Conservation (phyloP, 2,329 filamentous ascomycete genomes). For the Whalleya microplaca region DNA sequence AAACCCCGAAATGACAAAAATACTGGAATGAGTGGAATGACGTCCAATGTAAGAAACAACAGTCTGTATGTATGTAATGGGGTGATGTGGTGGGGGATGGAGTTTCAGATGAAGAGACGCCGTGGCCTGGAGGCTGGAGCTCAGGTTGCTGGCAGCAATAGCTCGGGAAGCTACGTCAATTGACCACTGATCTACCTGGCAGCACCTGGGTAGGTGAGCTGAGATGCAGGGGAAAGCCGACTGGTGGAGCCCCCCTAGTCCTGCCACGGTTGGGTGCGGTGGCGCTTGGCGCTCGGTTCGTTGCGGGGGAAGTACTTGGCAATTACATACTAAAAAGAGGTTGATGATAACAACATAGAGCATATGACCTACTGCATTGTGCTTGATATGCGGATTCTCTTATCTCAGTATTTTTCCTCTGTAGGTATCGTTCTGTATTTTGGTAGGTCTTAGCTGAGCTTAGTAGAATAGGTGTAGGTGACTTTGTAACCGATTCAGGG, state of each 20-base stretch:
- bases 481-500: too few species aligned
- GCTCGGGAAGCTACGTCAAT: neutral
- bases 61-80: neutral
- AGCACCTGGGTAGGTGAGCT: neutral
- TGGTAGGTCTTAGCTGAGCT: neutral
- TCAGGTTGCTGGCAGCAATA: neutral
- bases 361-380: slow-evolving; percentile 1
- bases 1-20: neutral
- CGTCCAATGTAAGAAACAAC: neutral
- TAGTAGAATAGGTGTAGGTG: too few species aligned
- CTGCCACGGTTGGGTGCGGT: slow-evolving; percentile 1
- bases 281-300: slow-evolving; percentile 9
- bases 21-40: neutral
- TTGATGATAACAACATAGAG: too few species aligned
- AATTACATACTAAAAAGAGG: slow-evolving; percentile 1
- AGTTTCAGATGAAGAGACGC: neutral
- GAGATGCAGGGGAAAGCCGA: neutral
- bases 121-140: neutral
- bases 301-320: slow-evolving; percentile 22
- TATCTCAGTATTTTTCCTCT: slow-evolving; percentile 15
- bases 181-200: neutral
- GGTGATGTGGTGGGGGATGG: neutral
- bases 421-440: neutral
- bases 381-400: too few species aligned
- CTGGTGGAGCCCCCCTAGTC: neutral